Base-by-base conservation (phyloP, 2,329 filamentous ascomycete genomes). In the Epichloe sp. region DNA sequence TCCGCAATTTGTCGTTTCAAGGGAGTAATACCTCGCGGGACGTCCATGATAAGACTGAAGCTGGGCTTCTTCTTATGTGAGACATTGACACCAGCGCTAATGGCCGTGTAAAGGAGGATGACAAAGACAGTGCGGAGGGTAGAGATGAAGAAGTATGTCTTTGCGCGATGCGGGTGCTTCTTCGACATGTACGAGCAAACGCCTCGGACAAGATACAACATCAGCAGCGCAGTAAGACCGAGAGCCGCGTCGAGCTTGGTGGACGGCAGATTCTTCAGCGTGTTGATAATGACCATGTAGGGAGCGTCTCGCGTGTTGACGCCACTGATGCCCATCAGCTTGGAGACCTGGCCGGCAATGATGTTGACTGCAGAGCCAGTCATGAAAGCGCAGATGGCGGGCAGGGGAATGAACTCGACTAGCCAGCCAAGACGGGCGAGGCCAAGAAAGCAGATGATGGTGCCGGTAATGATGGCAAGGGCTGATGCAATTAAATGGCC, bases 61-160 rank as follows among this genome's bases (percentile, higher is more conserved):
- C 70, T 70, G 3, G 81, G 78, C 10, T 82, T 60, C n/a, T 67
- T 62, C 50, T 65, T 73, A 56, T 74, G 74, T 56, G 83, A 65
- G 35, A 83, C 68, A 63, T 88, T 88, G 57, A 78, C 78, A 8
- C 85, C 76, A 56, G 79, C 87, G 66, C 85, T 86, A 63, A 91
- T 85, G 58, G 86, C 71, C 7, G 85, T 87, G 68, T 90, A 91
- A 2, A 93, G 74, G 44, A 91, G 68, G 54, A 93, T 88, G 57
- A 90, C 83, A 61, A 93, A 89, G 1, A 80, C 85, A 4, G 86
- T 88, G 38, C 87, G 81, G 40, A 93, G 74, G 0, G 88, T 91
- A 17, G 81, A 85, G 48, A 83, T 65, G 71, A 91, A 90, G 69
- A 91, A 91, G 74, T 80, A 89, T 1, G 79, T 59, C 74, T 87